Evolutionary conservation across 805 yeast genomes (phyloP), one percentile per base, ranked within the genome.

Genomic region (Yarrowia osloensis): DNA sequence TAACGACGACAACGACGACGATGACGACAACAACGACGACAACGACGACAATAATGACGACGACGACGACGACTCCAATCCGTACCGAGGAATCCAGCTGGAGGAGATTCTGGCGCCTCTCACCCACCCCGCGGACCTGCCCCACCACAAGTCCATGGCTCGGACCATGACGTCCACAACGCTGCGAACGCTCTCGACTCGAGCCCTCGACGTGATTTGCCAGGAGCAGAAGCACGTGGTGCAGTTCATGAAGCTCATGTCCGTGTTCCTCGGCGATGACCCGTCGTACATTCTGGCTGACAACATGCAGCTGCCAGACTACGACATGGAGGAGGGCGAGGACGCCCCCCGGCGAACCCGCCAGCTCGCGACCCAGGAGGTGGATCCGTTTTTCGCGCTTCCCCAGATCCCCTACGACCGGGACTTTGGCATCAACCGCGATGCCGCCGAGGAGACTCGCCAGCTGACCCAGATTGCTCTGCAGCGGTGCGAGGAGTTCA

Each of bases 181-280:
- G n/a, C 78, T 90, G 47, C 81, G 83, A 59, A 79, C 82, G 44
- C 77, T 95, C 70, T 90, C 97, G 0, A 78, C 79, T 19, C 91
- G 91, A 69, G 85, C 95, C 19, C 85, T 93, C 28, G 88, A 89
- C 65, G 79, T 88, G 69, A 89, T 95, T 61, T 93, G 90, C 74
- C 83, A 84, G 47, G 99, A 95, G 74, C 97, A 91, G 72, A 81
- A 83, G 29, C 87, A 87, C 39, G 89, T 90, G n/a, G 86, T 87
- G 68, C 84, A 87, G 73, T 79, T 92, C 65, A 84, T 88, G 50
- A 86, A 85, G 72, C 80, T 94, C 52, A 82, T 95, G 77, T 90
- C 88, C 69, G 87, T 89, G 0, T 86, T 94, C 71, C 80, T 94
- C 61, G 97, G 98, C 4, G 98, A 94, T 74, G 94, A 91, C 74